Evolutionary conservation across 1,284 basidiomycete genomes (phyloP).

Genomic region (Volvariella surrecta): DNA sequence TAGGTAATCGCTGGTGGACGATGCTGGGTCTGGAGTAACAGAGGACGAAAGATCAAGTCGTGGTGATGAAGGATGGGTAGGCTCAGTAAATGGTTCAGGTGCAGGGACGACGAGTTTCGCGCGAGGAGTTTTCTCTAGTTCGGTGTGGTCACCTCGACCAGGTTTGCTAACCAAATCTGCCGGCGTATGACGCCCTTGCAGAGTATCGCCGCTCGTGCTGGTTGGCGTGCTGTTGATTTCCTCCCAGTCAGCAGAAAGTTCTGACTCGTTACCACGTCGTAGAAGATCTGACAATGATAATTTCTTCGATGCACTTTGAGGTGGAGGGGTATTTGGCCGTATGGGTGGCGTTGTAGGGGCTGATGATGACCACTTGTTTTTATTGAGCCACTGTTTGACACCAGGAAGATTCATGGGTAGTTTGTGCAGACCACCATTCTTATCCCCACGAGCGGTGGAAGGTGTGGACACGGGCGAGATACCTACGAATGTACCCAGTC

Average conservation of each 20-base stretch:
- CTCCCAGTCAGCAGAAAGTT: slow-evolving; percentile 54
- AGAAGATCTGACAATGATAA: slow-evolving; percentile 58
- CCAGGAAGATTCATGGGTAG: slow-evolving; percentile 66
- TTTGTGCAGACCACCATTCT: slow-evolving; percentile 41
- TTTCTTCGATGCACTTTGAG: slow-evolving; percentile 33
- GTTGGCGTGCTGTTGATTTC: slow-evolving; percentile 43
- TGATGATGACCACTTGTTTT: slow-evolving; percentile 35
- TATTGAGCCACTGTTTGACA: slow-evolving; percentile 69
- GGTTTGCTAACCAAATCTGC: slow-evolving; percentile 5
- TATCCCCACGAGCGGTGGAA: slow-evolving; percentile 41
- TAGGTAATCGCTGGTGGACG: slow-evolving; percentile 55
- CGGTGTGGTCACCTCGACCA: slow-evolving; percentile 19
- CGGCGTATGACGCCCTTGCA: slow-evolving; percentile 17
- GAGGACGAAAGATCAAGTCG: slow-evolving; percentile 52
- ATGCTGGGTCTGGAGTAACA: slow-evolving; percentile 65
- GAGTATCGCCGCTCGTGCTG: slow-evolving; percentile 30
- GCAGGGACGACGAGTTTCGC: slow-evolving; percentile 19
- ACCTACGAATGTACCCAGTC: slow-evolving; percentile 34
- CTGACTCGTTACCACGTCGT: slow-evolving; percentile 39
- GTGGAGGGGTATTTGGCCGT: slow-evolving; percentile 21
- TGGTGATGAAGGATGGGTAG: slow-evolving; percentile 20
- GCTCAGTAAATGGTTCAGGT: slow-evolving; percentile 19
- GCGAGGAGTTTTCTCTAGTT: slow-evolving; percentile 33
- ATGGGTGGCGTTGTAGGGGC: slow-evolving; percentile 29
- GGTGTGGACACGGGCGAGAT: slow-evolving; percentile 30